Conservation (phyloP, 1,284 basidiomycete genomes). For the Macrocystidia cucumis region DNA sequence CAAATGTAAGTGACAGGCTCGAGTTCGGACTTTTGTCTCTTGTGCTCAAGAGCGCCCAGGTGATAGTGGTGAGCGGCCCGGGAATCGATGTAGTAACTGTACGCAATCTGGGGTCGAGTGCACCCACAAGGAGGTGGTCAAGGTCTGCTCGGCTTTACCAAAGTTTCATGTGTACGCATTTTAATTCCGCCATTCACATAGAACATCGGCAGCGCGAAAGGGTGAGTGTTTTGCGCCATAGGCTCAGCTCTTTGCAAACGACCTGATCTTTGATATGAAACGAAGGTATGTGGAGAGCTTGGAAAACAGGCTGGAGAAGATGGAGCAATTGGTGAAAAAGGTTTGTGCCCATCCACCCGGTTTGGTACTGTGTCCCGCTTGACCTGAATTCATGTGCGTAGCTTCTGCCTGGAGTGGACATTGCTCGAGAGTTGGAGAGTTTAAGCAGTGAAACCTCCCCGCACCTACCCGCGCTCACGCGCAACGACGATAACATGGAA, state of each 20-base stretch:
- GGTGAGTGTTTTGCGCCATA: no score
- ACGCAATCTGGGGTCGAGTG: slow-evolving; percentile 28
- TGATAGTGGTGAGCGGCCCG: slow-evolving; percentile 32
- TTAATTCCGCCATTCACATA: slow-evolving; percentile 9
- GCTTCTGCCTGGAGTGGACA: slow-evolving; percentile 28
- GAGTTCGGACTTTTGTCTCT: slow-evolving; percentile 1
- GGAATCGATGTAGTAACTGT: slow-evolving; percentile 31
- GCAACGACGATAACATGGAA: slow-evolving; percentile 17
- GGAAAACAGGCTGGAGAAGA: slow-evolving; percentile 62
- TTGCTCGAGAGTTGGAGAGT: slow-evolving; percentile 26
- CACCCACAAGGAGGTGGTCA: slow-evolving; percentile 32
- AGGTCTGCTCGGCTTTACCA: slow-evolving; percentile 17
- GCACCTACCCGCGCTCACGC: slow-evolving; percentile 14
- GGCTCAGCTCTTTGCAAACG: neutral
- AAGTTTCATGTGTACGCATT: neutral
- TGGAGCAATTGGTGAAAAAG: slow-evolving; percentile 60
- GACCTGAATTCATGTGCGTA: no score
- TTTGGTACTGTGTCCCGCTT: no score
- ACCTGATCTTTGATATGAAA: neutral
- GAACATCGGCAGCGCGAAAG: slow-evolving; percentile 33
- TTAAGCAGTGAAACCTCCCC: slow-evolving; percentile 11
- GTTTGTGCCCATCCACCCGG: slow-evolving; percentile 21
- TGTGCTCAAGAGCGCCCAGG: slow-evolving; percentile 17
- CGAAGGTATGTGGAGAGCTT: slow-evolving; percentile 64
- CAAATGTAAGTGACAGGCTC: slow-evolving; percentile 22